Conservation (phyloP, 768 basidiomycete genomes). For the Candolleomyces aberdarensis region DNA sequence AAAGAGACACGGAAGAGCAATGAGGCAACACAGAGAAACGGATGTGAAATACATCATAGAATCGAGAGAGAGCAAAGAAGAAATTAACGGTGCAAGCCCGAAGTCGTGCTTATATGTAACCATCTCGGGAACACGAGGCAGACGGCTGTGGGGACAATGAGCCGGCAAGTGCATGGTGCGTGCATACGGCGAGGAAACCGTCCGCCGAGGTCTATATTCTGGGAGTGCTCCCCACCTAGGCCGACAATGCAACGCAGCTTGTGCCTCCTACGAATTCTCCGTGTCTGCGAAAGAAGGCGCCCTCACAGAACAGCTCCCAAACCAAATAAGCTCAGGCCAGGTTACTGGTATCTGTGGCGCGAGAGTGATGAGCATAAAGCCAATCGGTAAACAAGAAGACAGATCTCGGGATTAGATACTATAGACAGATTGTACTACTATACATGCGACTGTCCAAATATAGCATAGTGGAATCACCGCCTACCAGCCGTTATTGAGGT, state of each 20-base stretch:
- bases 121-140: background rate
- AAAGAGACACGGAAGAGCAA: constrained; percentile 17
- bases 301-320: background rate
- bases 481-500: background rate
- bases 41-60: constrained; percentile 8
- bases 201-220: background rate
- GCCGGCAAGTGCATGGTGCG: background rate
- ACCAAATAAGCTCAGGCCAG: background rate
- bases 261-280: too few species aligned
- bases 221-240: background rate
- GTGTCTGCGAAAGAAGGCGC: background rate
- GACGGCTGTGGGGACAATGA: background rate
- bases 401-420: constrained; percentile 3
- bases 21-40: constrained; percentile 11
- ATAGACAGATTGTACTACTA: background rate
- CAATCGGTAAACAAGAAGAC: constrained; percentile 1
- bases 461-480: background rate
- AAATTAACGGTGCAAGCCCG: background rate
- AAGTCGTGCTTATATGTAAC: background rate
- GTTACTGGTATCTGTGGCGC: constrained; percentile 7
- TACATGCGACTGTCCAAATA: background rate
- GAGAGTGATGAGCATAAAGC: constrained; percentile 5
- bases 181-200: background rate
- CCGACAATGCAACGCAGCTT: background rate
- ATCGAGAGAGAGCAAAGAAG: background rate